Evolutionary conservation across 371 early-diverging fungal species (phyloP).

Genomic region (Mortierella sp.): DNA sequence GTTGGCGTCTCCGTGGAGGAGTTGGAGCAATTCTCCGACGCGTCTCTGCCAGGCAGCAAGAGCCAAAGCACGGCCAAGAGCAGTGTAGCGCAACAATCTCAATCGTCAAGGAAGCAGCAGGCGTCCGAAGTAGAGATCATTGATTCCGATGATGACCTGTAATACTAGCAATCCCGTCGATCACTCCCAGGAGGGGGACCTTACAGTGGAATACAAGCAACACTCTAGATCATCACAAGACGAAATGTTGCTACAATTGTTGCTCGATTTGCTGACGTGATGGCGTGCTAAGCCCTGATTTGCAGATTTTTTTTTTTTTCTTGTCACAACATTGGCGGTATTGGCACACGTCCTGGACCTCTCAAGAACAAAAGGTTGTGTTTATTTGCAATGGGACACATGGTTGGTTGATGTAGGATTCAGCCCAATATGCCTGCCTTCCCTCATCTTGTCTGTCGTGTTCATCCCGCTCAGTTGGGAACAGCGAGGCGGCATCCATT

Average conservation of each 20-base stretch:
- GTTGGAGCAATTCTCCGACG: constrained; percentile 4
- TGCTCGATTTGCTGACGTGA: background rate
- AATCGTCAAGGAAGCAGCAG: background rate
- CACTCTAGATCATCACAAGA: background rate
- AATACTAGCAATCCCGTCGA: background rate
- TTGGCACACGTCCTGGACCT: too few relatives aligned
- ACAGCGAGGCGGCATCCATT: constrained; percentile 45
- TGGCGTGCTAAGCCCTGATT: background rate
- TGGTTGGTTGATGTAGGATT: background rate
- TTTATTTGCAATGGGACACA: constrained; percentile 6
- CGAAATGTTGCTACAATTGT: too few relatives aligned
- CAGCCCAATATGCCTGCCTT: background rate
- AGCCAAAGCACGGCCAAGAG: too few relatives aligned
- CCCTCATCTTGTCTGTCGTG: background rate
- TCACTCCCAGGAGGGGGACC: background rate
- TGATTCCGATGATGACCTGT: constrained; percentile 28
- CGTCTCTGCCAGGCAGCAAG: background rate
- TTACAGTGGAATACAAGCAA: background rate
- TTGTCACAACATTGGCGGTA: background rate
- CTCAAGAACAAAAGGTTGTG: too few relatives aligned
- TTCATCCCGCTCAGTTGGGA: background rate
- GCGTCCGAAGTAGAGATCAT: constrained; percentile 18
- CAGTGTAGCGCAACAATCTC: too few relatives aligned
- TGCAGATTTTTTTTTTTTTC: constrained; percentile 2
- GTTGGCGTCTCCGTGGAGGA: background rate